Base-by-base conservation (phyloP, 768 basidiomycete genomes). In the Termitomyces sp. region DNA sequence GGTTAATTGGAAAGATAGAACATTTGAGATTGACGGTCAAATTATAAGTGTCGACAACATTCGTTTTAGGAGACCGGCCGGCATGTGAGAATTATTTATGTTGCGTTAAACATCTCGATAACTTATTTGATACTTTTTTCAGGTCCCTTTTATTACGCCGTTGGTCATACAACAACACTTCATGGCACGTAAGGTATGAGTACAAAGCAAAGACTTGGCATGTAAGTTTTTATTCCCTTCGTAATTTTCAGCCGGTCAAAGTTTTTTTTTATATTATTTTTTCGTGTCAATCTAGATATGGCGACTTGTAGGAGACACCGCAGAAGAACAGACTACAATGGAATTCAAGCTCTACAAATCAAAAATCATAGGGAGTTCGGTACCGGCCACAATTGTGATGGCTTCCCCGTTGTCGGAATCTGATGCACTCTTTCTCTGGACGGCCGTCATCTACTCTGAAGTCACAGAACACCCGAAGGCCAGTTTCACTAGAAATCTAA, bases 401-500 rank as follows among this genome's bases (percentile, higher is more conserved):
- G 16, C 53, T 18, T 16, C 36, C 2, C 42, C 57, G 2, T 50
- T 57, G 15, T 54, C 42, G 4, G 51, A 57, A 7, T n/a, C 45
- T 28, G 58, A 62, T 3, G 18, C 55, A 16, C 42, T 65, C 16
- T 53, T 65, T 20, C 28, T 65, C 12, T 39, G 58, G 32, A 42
- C 57, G 35, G 60, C 42, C 9, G 39, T 65, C 16, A 42, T 64
- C 7, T 65, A 61, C 32, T 61, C 54, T 24, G 63, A 65, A 52
- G 15, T 52, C 2, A 55, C 55, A 18, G 39, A 58, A 58, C 60
- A 64, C 42, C 35, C 56, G 11, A 22, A 16, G 13, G 9, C n/a
- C 7, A 48, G 22, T 6, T 38, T 55, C 4, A 15, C 28, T 7
- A 9, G 24, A 7, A 12, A 40, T 32, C 1, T 35, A 8, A 24